These are phyloP conservation scores for Penicillium steckii DNA, from an alignment of 495 filamentous ascomycete species.

Conservation along the genomic window DNA sequence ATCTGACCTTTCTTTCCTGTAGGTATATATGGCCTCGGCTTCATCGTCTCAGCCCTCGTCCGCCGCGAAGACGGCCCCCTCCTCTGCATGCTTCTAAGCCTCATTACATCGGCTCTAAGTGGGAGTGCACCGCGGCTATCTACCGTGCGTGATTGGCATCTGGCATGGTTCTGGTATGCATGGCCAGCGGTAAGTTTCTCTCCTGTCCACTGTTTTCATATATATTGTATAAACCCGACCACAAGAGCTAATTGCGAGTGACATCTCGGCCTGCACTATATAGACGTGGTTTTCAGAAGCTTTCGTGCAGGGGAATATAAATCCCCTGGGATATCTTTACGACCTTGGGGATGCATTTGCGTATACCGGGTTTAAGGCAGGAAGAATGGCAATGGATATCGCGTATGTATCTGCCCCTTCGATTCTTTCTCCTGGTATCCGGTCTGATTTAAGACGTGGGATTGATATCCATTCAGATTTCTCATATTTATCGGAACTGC, in stretches of 20 bases:
- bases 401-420: background rate
- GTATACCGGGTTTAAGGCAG: background rate
- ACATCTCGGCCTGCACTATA: background rate
- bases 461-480: background rate
- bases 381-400: background rate
- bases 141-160: slow-evolving; percentile 48
- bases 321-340: slow-evolving; percentile 42
- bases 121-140: slow-evolving; percentile 50
- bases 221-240: background rate
- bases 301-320: slow-evolving; percentile 49
- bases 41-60: slow-evolving; percentile 46
- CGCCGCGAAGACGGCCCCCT: slow-evolving; percentile 48
- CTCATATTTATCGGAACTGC: background rate
- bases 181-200: slow-evolving; percentile 41
- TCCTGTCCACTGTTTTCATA: background rate
- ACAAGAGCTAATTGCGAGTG: background rate
- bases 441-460: background rate
- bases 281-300: slow-evolving; percentile 54
- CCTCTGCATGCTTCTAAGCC: slow-evolving; percentile 43
- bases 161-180: slow-evolving; percentile 55
- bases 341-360: slow-evolving; percentile 1
- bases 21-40: slow-evolving; percentile 55
- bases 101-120: slow-evolving; percentile 48
- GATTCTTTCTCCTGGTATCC: background rate
- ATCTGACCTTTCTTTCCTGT: background rate